Evolutionary conservation across 2,329 filamentous ascomycete genomes (phyloP), one percentile per base, ranked within the genome.

Genomic region (Trichoderma arundinaceum): DNA sequence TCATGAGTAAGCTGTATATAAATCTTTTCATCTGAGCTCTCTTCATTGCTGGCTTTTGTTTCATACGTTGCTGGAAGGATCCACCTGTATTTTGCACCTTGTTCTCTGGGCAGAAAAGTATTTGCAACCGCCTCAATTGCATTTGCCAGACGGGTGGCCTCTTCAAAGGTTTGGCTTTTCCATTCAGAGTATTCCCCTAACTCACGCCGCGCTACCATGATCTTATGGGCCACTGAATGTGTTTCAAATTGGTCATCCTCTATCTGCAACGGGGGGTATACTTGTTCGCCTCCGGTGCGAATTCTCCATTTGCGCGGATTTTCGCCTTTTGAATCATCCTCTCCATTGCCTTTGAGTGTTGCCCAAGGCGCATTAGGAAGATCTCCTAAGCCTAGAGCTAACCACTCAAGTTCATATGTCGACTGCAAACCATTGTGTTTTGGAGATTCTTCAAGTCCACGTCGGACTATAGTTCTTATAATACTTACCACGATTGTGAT

Each of bases 61-160:
- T n/a, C n/a, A n/a, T n/a, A n/a, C n/a, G n/a, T 12, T 7, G 32
- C 43, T 22, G 41, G 28, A 38, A 59, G n/a, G 3, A 2, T 48
- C 56, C 56, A 59, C n/a, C 10, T 3, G 15, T 38, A 7, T 2
- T 0, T 2, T 2, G 22, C 22, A n/a, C n/a, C n/a, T n/a, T n/a
- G n/a, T n/a, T n/a, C n/a, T n/a, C n/a, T n/a, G n/a, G n/a, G n/a
- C n/a, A n/a, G n/a, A n/a, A n/a, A n/a, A n/a, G n/a, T n/a, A 12
- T 48, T 7, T 1, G 51, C 59, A 19, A 32, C 48, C 8, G 22
- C 1, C 58, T 73, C 70, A 35, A 74, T 72, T 1, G 72, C 66
- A 15, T 62, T 58, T 28, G 68, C 59, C 10, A 72, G 56, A 22
- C 17, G 2, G 6, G 69, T 17, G 4, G 69, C 67, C 19, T 67